phyloP scores from a whole-genome alignment of 768 basidiomycete species.

The Crucibulum laeve region DNA sequence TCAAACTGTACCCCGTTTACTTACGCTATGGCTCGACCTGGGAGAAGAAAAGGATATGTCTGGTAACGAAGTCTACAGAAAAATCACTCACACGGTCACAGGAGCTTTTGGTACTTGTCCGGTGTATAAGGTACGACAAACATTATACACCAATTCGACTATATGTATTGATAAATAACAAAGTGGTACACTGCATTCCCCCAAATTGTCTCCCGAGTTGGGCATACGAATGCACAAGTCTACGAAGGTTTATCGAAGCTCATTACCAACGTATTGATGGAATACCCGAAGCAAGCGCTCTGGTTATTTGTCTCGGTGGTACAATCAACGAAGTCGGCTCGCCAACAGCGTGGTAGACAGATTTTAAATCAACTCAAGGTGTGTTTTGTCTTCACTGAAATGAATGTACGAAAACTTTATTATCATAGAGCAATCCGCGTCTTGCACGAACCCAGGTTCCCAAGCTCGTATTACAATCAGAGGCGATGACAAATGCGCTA shows the following conservation, averaged over 20 bases:
- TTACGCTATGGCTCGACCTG: conserved; percentile 92
- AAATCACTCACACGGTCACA: conserved; percentile 54
- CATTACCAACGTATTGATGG: conserved; percentile 68
- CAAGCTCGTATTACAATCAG: conserved; percentile 47
- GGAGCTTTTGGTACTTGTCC: conserved; percentile 59
- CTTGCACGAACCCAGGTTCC: conserved; percentile 38
- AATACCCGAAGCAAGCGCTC: conserved; percentile 86
- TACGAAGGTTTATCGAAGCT: conserved; percentile 57
- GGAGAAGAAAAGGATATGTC: conserved; percentile 51
- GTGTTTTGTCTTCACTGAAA: conserved; percentile 8
- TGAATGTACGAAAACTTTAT: neutral
- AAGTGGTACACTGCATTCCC: conserved; percentile 97
- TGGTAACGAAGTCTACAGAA: conserved; percentile 37
- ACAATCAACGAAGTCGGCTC: conserved; percentile 69
- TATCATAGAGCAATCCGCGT: conserved; percentile 37
- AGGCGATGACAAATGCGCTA: conserved; percentile 65
- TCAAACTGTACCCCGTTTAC: conserved; percentile 88
- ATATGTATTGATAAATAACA: conserved; percentile 4
- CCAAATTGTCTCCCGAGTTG: conserved; percentile 93
- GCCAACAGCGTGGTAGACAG: conserved; percentile 53
- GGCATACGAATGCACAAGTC: conserved; percentile 62
- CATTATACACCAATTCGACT: neutral
- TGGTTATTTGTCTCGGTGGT: conserved; percentile 91
- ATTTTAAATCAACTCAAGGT: conserved; percentile 63
- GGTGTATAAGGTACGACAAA: conserved; percentile 64